Percentiles rank a stretch among this genome's conserved stretches.
These are phyloP conservation scores for Kluyveromyces wickerhamii DNA, from an alignment of 805 yeast species.

Conservation along the genomic window DNA sequence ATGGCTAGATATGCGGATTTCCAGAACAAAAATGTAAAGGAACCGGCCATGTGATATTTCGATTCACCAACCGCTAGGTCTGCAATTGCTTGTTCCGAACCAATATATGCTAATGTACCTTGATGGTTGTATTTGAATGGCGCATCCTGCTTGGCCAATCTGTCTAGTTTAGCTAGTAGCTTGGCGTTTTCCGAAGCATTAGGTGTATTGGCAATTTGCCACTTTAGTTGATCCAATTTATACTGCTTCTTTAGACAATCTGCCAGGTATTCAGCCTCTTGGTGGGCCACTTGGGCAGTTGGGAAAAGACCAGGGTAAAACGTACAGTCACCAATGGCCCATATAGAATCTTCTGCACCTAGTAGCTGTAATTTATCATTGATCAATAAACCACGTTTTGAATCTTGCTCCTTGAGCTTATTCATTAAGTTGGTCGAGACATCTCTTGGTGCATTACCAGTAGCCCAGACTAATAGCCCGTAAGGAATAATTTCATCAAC, in stretches of 20 bases:
- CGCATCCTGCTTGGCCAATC: conserved; percentile 32
- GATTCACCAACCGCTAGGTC: conserved; percentile 74
- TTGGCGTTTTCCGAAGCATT: conserved; percentile 36
- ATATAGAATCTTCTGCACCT: conserved; percentile 70
- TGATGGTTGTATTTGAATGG: conserved; percentile 79
- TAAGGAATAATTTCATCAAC: conserved; percentile 78
- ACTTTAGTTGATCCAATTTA: conserved; percentile 51
- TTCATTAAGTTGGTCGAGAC: conserved; percentile 59
- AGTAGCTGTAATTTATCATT: conserved; percentile 75
- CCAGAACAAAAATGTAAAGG: conserved; percentile 88
- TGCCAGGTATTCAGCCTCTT: conserved; percentile 81
- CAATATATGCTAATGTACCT: conserved; percentile 93
- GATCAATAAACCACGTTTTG: conserved; percentile 84
- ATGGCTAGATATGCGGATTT: conserved; percentile 87
- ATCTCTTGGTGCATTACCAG: conserved; percentile 88
- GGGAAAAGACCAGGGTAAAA: conserved; percentile 82
- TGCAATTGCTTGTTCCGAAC: conserved; percentile 89
- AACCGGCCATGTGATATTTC: conserved; percentile 75
- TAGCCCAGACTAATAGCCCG: conserved; percentile 95
- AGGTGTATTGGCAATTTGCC: conserved; percentile 31
- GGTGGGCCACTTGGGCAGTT: conserved; percentile 96
- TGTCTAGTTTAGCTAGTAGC: conserved; percentile 38
- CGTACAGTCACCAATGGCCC: conserved; percentile 93
- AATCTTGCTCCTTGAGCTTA: conserved; percentile 67
- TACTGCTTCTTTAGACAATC: conserved; percentile 57